Evolutionary conservation across 306 rosid species (phyloP).

Genomic region (Lithocarpus polystachyus): DNA sequence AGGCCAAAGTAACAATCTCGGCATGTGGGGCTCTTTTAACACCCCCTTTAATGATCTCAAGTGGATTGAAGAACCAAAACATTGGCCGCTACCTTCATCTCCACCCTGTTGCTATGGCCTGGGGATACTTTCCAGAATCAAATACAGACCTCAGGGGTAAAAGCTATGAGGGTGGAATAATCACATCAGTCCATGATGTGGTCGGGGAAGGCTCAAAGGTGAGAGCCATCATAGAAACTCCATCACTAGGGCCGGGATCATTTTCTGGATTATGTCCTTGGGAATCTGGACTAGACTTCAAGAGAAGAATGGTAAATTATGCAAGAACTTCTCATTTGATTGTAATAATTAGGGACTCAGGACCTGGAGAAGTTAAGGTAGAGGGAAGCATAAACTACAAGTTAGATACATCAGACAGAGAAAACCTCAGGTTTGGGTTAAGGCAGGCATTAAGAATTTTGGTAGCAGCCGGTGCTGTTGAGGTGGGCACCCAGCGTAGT

Average conservation of each 20-base stretch:
- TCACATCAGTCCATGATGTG: constrained; percentile 70
- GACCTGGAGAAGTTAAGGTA: constrained; percentile 50
- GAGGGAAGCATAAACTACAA: constrained; percentile 55
- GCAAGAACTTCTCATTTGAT: constrained; percentile 69
- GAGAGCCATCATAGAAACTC: constrained; percentile 69
- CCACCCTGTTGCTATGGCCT: constrained; percentile 80
- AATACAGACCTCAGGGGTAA: constrained; percentile 56
- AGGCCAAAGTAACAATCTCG: constrained; percentile 69
- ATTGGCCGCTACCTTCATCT: constrained; percentile 82
- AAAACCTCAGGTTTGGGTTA: constrained; percentile 64
- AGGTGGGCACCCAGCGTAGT: constrained; percentile 84
- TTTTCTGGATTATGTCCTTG: constrained; percentile 56
- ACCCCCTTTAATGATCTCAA: constrained; percentile 73
- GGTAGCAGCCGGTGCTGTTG: constrained; percentile 74
- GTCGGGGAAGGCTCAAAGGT: constrained; percentile 37
- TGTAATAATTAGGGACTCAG: constrained; percentile 54
- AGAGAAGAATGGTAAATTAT: constrained; percentile 66
- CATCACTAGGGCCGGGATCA: constrained; percentile 56
- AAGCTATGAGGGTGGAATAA: constrained; percentile 79
- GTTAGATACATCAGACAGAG: constrained; percentile 49
- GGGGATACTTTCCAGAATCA: constrained; percentile 80
- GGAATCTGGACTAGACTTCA: constrained; percentile 60
- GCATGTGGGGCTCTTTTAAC: constrained; percentile 86
- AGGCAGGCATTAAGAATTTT: constrained; percentile 71
- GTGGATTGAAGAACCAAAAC: constrained; percentile 63